A percentile compares a stretch with the other conserved stretches of the same genome.
These are phyloP conservation scores for Lachancea mirantina DNA, from an alignment of 805 yeast species.

Conservation along the genomic window DNA sequence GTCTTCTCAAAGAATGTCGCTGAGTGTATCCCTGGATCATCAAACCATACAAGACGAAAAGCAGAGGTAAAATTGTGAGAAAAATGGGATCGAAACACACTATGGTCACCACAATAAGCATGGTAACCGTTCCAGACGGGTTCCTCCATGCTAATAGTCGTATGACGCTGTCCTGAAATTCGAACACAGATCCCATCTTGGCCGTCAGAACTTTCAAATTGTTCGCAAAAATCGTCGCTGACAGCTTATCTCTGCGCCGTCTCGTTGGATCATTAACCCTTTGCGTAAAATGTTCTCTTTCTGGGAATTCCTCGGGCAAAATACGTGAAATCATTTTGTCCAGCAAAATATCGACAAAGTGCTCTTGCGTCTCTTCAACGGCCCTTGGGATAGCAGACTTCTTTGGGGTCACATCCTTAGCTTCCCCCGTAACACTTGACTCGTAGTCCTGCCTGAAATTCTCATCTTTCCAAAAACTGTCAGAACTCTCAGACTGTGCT, in stretches of 20 bases:
- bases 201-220: conserved; percentile 53
- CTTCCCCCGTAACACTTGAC: background rate
- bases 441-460: conserved; percentile 19
- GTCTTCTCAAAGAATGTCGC: conserved; percentile 55
- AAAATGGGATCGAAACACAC: conserved; percentile 67
- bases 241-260: conserved; percentile 43
- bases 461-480: conserved; percentile 21
- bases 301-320: conserved; percentile 43
- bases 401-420: background rate
- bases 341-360: conserved; percentile 52
- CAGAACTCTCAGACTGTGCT: conserved; percentile 22
- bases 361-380: conserved; percentile 32
- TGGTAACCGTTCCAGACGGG: conserved; percentile 61
- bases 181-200: conserved; percentile 50
- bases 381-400: background rate
- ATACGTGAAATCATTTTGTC: conserved; percentile 47
- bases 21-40: conserved; percentile 64
- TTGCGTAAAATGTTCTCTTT: conserved; percentile 36
- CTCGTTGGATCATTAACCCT: conserved; percentile 41
- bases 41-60: conserved; percentile 47
- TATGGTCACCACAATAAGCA: conserved; percentile 53
- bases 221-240: conserved; percentile 47
- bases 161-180: conserved; percentile 52
- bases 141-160: conserved; percentile 66
- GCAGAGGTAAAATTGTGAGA: conserved; percentile 54